Evolutionary conservation across 768 basidiomycete genomes (phyloP).

Genomic region (Russula sp.): DNA sequence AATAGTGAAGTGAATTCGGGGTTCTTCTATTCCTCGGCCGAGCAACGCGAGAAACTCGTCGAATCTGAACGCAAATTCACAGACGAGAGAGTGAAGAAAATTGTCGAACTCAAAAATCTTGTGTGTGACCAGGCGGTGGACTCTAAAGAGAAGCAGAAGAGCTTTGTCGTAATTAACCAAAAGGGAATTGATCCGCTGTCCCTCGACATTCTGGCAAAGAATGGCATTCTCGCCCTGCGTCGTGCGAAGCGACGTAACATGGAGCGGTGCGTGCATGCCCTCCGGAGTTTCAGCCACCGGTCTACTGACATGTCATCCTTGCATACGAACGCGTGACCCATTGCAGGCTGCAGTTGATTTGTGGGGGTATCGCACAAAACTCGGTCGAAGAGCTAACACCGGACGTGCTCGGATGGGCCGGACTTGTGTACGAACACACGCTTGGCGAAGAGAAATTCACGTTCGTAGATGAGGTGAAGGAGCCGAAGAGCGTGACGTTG

Average conservation of each 20-base stretch:
- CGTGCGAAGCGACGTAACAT: conserved; percentile 97
- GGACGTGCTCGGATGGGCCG: conserved; percentile 91
- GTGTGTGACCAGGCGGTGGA: conserved; percentile 93
- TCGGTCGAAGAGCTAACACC: conserved; percentile 95
- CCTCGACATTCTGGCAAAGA: conserved; percentile 92
- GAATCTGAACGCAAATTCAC: conserved; percentile 94
- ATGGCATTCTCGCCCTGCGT: conserved; percentile 89
- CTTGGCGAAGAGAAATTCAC: conserved; percentile 99
- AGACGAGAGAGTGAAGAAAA: conserved; percentile 91
- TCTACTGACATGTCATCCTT: not conserved
- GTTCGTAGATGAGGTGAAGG: conserved; percentile 93
- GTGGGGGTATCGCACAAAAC: conserved; percentile 94
- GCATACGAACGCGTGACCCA: not conserved
- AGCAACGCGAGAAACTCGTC: conserved; percentile 97
- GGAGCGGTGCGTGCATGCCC: conserved; percentile 63
- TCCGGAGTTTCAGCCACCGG: conserved; percentile 3
- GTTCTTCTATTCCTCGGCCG: conserved; percentile 98
- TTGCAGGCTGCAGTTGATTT: conserved; percentile 79
- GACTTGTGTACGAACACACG: conserved; percentile 97
- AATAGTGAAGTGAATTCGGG: conserved; percentile 95
- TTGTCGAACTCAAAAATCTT: conserved; percentile 91
- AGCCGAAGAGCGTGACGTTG: conserved; percentile 91
- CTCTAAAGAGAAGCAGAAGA: conserved; percentile 71
- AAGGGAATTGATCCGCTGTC: conserved; percentile 98
- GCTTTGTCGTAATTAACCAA: conserved; percentile 95